Base-by-base conservation (phyloP, 495 filamentous ascomycete genomes). In the Tuber borchii region DNA sequence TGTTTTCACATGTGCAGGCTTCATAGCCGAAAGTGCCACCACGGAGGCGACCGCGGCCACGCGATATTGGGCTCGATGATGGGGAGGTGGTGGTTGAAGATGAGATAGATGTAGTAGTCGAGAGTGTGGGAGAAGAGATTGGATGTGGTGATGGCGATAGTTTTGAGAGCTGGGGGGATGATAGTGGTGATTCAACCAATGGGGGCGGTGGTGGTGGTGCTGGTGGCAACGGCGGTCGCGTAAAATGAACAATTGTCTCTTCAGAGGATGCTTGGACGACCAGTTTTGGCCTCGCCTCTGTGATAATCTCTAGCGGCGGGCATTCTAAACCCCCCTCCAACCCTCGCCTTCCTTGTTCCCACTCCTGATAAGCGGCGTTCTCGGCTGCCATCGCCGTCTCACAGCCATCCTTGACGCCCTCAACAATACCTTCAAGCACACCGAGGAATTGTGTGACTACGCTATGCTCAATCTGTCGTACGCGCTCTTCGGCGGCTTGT, bases 361-460 rank as follows among this genome's bases (percentile, higher is more conserved):
- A 65, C 56, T 65, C 56, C 56, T 34, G 56, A 34, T 34, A 65
- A 17, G 56, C 56, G 1, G 56, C 56, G 5, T 65, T 26, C 56
- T 65, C 56, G 26, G 56, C 56, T 65, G 56, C 56, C 56, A 65
- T 65, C 26, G 56, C 56, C 10, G 26, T 65, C 43, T 77, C 46
- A 20, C 76, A 78, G 31, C 70, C 75, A 26, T 45, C 34, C 56
- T 48, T 79, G 16, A 79, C 77, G 0, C 31, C 70, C 8, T 71
- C 72, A 8, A 73, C 73, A 19, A 78, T 46, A 9, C 42, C 51
- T n/a, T 76, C 76, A 37, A 78, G 22, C 42, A 46, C 70, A 0
- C 61, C 61, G 65, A 79, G 71, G 56, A 79, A 72, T 2, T 26
- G 39, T 43, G 17, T 45, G 2, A 79, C 40, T 26, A 79, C 48